Base-by-base conservation (phyloP, 805 yeast genomes). In the Zygosaccharomyces kombuchaensis region DNA sequence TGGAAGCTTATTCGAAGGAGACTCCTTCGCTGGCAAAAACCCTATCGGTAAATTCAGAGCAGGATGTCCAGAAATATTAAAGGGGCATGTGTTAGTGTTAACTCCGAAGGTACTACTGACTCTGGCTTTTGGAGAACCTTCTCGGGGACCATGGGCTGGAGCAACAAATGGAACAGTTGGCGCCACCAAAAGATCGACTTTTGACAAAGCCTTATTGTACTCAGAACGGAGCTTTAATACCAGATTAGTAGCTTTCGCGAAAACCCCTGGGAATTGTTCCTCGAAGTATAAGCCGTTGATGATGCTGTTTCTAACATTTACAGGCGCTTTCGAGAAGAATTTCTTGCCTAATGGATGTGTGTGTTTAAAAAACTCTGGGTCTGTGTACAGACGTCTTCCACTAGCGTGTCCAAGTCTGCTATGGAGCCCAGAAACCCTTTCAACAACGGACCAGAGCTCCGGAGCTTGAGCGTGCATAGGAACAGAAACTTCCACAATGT, bases 61-160 rank as follows among this genome's bases (percentile, higher is more conserved):
- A 16, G 72, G 72, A 47, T 68, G 70, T 9, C 72, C 72, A 16
- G 68, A 63, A 42, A 60, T 58, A 47, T 68, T 60, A 55, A 68
- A 67, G 22, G 65, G 63, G 30, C 65, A 61, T 4, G 72, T 66
- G 51, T 68, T 68, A 17, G 65, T 63, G 46, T 64, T 66, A 31
- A 67, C 47, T 12, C 72, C 72, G 35, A 61, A 50, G n/a, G 60
- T 60, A 26, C 59, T 61, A 17, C 54, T 57, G 22, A 63, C 55
- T 19, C 56, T 30, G 16, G 57, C 56, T 16, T 55, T 40, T 9
- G 68, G 67, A 36, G 55, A 46, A 17, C 56, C 58, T 23, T 56
- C 58, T 16, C 57, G 36, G 23, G 47, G 43, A 6, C 60, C 63
- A 47, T 63, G 67, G 21, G 58, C 48, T 6, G 60, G 58, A n/a